phyloP scores from a whole-genome alignment of 2,329 filamentous ascomycete species.

The Botryotinia calthae region DNA sequence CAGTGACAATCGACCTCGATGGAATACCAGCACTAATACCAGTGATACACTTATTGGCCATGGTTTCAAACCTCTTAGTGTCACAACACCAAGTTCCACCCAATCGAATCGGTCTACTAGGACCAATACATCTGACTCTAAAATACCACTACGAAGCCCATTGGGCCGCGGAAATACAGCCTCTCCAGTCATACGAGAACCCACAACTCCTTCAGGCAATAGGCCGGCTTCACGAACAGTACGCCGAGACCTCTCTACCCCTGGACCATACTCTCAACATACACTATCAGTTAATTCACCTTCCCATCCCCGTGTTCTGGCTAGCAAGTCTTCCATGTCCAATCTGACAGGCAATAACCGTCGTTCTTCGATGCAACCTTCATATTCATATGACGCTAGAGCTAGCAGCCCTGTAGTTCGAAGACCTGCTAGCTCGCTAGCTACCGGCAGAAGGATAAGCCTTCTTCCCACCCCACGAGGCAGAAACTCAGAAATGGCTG shows the following conservation, averaged over 20 bases:
- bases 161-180: slow-evolving; percentile 33
- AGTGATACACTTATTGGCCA: slow-evolving; percentile 64
- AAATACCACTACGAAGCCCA: slow-evolving; percentile 37
- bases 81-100: slow-evolving; percentile 44
- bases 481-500: slow-evolving; percentile 40
- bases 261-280: slow-evolving; percentile 50
- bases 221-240: slow-evolving; percentile 41
- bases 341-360: slow-evolving; percentile 43
- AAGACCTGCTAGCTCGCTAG: slow-evolving; percentile 58
- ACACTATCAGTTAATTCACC: slow-evolving; percentile 44
- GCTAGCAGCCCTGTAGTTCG: slow-evolving; percentile 33
- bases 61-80: slow-evolving; percentile 61
- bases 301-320: slow-evolving; percentile 36
- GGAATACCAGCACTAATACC: slow-evolving; percentile 68
- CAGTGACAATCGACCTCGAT: slow-evolving; percentile 62
- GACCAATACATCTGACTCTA: slow-evolving; percentile 29
- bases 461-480: slow-evolving; percentile 49
- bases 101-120: slow-evolving; percentile 29
- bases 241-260: slow-evolving; percentile 55
- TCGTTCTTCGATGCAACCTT: slow-evolving; percentile 54
- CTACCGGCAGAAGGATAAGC: slow-evolving; percentile 51
- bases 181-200: slow-evolving; percentile 32
- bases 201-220: slow-evolving; percentile 33
- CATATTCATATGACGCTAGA: slow-evolving; percentile 37
- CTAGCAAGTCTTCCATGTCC: slow-evolving; percentile 45